A percentile compares a stretch with the other conserved stretches of the same genome.
Evolutionary conservation across 2,329 filamentous ascomycete species (phyloP).

Genomic region (Fusarium pseudocircinatum): DNA sequence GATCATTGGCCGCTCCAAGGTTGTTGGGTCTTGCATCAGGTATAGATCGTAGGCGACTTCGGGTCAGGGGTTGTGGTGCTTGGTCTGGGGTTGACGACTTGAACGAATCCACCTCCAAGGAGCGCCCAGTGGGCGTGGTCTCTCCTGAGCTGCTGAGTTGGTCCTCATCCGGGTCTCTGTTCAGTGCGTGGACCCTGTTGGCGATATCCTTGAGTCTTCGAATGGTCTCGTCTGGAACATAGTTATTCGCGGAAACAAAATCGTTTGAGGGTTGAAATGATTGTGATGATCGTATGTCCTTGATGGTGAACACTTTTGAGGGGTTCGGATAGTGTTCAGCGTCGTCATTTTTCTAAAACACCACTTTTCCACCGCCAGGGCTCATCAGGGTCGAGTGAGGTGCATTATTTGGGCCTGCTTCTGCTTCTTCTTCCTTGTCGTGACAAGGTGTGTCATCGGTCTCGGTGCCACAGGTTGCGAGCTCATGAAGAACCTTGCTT

Average conservation of each 20-base stretch:
- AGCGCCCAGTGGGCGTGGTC: not conserved
- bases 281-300: not conserved
- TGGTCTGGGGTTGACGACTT: not conserved
- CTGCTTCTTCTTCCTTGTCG: not conserved
- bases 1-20: conserved; percentile 6
- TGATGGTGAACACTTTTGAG: not conserved
- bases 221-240: not conserved
- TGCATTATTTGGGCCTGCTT: not conserved
- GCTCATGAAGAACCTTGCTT: not conserved
- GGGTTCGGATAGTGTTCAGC: not conserved
- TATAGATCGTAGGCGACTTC: conserved; percentile 12
- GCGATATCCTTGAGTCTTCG: not conserved
- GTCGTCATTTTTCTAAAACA: conserved; percentile 27
- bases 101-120: not conserved
- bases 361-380: conserved; percentile 1
- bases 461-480: not conserved
- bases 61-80: conserved; percentile 22
- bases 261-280: not conserved
- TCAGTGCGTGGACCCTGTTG: not conserved
- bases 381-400: conserved; percentile 23
- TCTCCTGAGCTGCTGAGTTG: not conserved
- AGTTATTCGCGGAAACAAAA: not conserved
- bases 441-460: not conserved
- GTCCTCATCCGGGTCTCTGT: not conserved
- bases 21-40: conserved; percentile 23